phyloP scores from a whole-genome alignment of 2,329 filamentous ascomycete species.

The Paecilomyces formosus region DNA sequence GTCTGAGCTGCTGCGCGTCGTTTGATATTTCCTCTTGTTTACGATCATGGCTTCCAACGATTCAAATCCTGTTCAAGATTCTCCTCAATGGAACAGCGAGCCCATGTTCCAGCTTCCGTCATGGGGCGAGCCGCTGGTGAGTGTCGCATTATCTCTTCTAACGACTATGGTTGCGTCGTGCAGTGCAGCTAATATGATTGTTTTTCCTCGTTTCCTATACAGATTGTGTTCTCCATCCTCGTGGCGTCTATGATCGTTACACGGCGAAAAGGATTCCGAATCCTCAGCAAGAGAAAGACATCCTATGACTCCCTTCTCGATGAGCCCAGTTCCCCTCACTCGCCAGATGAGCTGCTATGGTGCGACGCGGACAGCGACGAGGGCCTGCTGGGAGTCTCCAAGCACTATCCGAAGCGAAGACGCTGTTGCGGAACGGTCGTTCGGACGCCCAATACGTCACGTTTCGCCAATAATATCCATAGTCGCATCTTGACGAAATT shows the following conservation, averaged over 20 bases:
- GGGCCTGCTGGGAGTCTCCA: conserved; percentile 21
- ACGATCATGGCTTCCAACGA: neutral
- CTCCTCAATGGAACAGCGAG: conserved; percentile 5
- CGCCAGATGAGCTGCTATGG: conserved; percentile 32
- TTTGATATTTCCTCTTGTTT: neutral
- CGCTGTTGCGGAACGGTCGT: conserved; percentile 41
- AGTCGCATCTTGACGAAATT: conserved; percentile 59
- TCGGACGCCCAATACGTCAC: conserved; percentile 51
- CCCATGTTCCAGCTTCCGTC: conserved; percentile 4
- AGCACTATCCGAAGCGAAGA: conserved; percentile 42
- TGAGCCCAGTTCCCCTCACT: conserved; percentile 22
- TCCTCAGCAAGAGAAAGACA: conserved; percentile 24
- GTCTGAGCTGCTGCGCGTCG: neutral
- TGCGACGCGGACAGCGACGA: neutral
- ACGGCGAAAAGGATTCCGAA: conserved; percentile 36
- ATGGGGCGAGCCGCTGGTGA: conserved; percentile 6
- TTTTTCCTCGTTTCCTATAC: neutral
- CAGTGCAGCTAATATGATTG: neutral
- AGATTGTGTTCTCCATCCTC: conserved; percentile 47
- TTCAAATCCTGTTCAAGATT: neutral
- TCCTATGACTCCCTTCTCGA: conserved; percentile 23
- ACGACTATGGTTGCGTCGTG: neutral
- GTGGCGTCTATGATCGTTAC: conserved; percentile 43
- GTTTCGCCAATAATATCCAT: conserved; percentile 54
- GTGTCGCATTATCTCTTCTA: neutral